These are phyloP conservation scores for Trichophyton simii DNA, from an alignment of 2,329 filamentous ascomycete species.

Conservation along the genomic window DNA sequence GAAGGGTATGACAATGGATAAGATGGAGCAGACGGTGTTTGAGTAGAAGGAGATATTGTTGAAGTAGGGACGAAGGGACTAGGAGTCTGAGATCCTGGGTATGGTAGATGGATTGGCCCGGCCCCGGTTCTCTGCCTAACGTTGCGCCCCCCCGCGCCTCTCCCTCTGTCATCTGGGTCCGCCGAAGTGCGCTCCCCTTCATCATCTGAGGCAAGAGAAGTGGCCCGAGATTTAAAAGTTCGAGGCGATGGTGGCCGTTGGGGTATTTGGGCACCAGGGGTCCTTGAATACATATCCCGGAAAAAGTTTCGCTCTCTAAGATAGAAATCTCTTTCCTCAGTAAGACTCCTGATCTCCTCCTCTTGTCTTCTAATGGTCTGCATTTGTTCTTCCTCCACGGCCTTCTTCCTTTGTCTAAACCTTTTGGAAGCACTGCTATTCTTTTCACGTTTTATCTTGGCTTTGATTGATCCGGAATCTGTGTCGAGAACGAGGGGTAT, in stretches of 20 bases:
- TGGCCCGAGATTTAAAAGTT: not conserved
- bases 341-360: constrained; percentile 24
- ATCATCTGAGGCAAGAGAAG: not conserved
- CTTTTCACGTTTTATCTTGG: constrained; percentile 31
- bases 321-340: constrained; percentile 29
- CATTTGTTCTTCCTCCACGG: constrained; percentile 28
- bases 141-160: constrained; percentile 2
- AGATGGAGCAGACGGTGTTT: not conserved
- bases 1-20: not conserved
- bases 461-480: constrained; percentile 31
- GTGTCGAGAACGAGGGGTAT: constrained; percentile 26
- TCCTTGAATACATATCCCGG: constrained; percentile 19
- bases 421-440: constrained; percentile 32
- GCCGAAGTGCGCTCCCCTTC: constrained; percentile 1
- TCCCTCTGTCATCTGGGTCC: constrained; percentile 6
- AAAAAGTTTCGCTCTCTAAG: constrained; percentile 30
- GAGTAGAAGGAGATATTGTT: not conserved
- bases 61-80: not conserved
- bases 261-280: constrained; percentile 9
- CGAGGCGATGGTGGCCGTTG: constrained; percentile 12
- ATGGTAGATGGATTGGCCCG: constrained; percentile 1
- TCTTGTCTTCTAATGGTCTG: constrained; percentile 25
- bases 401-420: constrained; percentile 31
- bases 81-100: not conserved
- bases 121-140: constrained; percentile 11